These are phyloP conservation scores for Aspergillus floridensis DNA, from an alignment of 2,329 filamentous ascomycete species.

Conservation along the genomic window DNA sequence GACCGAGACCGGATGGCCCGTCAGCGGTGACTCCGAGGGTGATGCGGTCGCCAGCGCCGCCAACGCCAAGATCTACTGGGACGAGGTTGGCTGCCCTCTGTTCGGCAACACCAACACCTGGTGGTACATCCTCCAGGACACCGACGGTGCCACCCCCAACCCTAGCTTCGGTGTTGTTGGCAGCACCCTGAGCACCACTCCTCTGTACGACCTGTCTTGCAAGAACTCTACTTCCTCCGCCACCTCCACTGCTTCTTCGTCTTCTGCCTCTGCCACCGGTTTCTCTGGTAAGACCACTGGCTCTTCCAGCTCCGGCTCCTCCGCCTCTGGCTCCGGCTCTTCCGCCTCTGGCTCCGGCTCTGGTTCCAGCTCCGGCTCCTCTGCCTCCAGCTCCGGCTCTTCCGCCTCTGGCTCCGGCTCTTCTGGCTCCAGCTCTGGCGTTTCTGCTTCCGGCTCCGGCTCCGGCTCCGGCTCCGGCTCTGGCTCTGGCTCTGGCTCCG, in stretches of 20 bases:
- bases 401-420: not conserved
- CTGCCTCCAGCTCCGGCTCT: conserved; percentile 18
- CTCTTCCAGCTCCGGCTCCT: conserved; percentile 1
- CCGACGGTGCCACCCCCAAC: conserved; percentile 25
- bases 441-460: conserved; percentile 13
- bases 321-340: conserved; percentile 19
- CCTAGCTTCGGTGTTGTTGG: conserved; percentile 43
- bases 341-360: conserved; percentile 15
- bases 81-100: conserved; percentile 68
- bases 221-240: conserved; percentile 24
- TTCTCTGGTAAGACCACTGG: not conserved
- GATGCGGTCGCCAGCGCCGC: conserved; percentile 60
- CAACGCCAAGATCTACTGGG: conserved; percentile 79
- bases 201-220: conserved; percentile 41
- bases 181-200: conserved; percentile 33
- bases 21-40: conserved; percentile 63
- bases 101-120: conserved; percentile 42
- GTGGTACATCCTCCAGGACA: conserved; percentile 45
- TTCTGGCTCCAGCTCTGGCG: not conserved
- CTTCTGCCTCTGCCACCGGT: conserved; percentile 1
- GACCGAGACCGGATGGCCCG: conserved; percentile 86
- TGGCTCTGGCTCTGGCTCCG: conserved; percentile 23
- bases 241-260: conserved; percentile 20
- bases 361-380: conserved; percentile 16
- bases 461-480: conserved; percentile 23